Evolutionary conservation across 345 rosid genomes (phyloP), one percentile per base, ranked within the genome.

Genomic region (Mangifera indica): DNA sequence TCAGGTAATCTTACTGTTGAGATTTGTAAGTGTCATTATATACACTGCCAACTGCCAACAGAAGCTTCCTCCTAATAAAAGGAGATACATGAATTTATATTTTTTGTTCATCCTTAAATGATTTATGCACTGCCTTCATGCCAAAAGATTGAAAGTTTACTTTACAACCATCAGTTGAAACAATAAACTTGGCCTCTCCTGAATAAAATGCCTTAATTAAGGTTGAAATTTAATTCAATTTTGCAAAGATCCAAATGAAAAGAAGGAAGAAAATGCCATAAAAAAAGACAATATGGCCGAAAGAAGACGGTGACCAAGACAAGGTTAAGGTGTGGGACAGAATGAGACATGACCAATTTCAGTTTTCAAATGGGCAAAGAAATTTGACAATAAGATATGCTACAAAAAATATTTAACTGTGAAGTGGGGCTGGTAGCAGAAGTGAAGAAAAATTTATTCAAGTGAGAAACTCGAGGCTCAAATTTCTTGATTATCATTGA

Each of bases 271-370:
- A 60, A 73, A 63, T n/a, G n/a, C 67, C 4, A 69, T 51, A 12
- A 54, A 34, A 54, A 34, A 44, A 11, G 67, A 65, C 51, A 51
- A 3, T 29, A 29, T 6, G 62, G 70, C 78, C 80, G 78, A 80
- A 73, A 76, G 80, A 51, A 57, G 79, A 72, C 29, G 2, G 73
- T 40, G 75, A 76, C 66, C 17, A n/a, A 29, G 40, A 17, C 32
- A 64, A 49, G 44, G 4, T 53, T 29, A 3, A 42, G 18, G 45
- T 52, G 75, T 37, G 71, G 58, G 75, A 42, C 69, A 51, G 7
- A 37, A 7, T 37, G 3, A 34, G 7, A 34, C 40, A 34, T 34
- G 42, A 37, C 55, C 14, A 64, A 21, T 8, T 22, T 45, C 42
- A 17, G 7, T 25, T 2, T 7, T 49, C 5, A 24, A 66, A 25